These are phyloP conservation scores for Aegilops sharonensis DNA, from an alignment of 176 grass and related monocot species.

Conservation along the genomic window DNA sequence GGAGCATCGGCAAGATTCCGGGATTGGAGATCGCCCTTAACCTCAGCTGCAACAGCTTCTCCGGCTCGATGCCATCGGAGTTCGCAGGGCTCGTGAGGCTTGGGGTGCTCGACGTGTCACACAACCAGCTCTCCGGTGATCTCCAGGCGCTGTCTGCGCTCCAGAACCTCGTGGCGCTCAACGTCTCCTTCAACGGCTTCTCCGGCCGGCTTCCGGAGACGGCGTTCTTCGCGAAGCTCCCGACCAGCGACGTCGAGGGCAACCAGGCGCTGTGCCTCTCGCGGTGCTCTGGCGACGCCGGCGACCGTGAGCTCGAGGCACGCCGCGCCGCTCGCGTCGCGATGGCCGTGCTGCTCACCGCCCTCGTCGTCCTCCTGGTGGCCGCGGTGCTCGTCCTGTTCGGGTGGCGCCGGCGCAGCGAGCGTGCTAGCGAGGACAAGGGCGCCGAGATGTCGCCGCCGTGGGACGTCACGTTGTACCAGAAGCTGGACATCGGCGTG, in stretches of 20 bases:
- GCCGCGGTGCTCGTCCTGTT: constrained; percentile 35
- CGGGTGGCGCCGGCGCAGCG: constrained; percentile 30
- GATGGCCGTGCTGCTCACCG: constrained; percentile 67
- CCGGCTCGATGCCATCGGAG: constrained; percentile 50
- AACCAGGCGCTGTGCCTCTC: constrained; percentile 75
- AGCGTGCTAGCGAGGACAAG: constrained; percentile 28
- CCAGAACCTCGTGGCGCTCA: constrained; percentile 63
- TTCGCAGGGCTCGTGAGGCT: constrained; percentile 47
- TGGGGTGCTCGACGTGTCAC: constrained; percentile 52
- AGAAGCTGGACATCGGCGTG: constrained; percentile 80
- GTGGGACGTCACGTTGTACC: constrained; percentile 86
- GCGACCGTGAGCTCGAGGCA: constrained; percentile 21
- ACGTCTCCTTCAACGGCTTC: constrained; percentile 58
- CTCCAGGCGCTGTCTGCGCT: constrained; percentile 41
- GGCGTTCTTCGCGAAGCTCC: constrained; percentile 77
- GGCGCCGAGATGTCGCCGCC: constrained; percentile 64
- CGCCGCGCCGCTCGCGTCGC: constrained; percentile 45
- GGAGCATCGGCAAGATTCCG: constrained; percentile 65
- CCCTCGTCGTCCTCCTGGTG: constrained; percentile 40
- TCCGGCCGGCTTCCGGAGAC: constrained; percentile 51
- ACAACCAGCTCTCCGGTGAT: constrained; percentile 58
- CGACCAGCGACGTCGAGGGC: constrained; percentile 71
- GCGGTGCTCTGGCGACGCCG: constrained; percentile 45
- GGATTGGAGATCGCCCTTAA: constrained; percentile 73
- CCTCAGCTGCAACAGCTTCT: constrained; percentile 75